A percentile compares a stretch with the other conserved stretches of the same genome.
Evolutionary conservation across 768 basidiomycete genomes (phyloP).

Genomic region (Boletus sensibilis): DNA sequence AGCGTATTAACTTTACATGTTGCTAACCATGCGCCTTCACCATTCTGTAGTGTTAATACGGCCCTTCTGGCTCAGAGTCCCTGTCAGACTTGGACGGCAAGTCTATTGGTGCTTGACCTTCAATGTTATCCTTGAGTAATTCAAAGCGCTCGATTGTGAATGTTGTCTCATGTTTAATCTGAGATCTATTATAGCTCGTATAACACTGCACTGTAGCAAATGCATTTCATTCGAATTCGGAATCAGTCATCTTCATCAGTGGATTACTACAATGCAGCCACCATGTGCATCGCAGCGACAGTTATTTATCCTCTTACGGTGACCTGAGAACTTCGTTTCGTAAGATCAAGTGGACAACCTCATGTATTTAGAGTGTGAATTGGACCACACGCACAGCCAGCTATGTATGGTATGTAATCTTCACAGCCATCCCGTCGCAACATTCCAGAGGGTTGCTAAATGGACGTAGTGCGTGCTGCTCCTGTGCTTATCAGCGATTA

Average conservation of each 20-base stretch:
- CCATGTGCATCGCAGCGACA: not conserved
- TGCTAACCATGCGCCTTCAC: not conserved
- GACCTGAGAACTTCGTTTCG: no score
- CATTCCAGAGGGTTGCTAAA: not conserved
- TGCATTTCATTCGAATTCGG: not conserved
- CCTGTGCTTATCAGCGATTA: no score
- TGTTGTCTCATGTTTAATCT: not conserved
- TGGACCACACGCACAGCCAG: not conserved
- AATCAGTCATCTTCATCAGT: not conserved
- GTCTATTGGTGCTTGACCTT: not conserved
- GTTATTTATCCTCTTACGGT: not conserved
- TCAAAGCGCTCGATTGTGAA: not conserved
- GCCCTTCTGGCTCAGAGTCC: not conserved
- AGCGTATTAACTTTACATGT: not conserved
- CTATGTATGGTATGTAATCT: not conserved
- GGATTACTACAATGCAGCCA: not conserved
- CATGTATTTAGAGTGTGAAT: not conserved
- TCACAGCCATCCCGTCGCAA: not conserved
- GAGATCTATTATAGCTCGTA: not conserved
- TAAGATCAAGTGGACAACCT: not conserved
- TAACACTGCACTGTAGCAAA: not conserved
- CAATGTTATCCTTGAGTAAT: not conserved
- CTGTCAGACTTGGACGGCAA: not conserved
- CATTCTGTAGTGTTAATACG: not conserved
- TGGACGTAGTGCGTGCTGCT: no score